phyloP scores from a whole-genome alignment of 768 basidiomycete species.

The Tylopilus plumbeoviolaceoides region DNA sequence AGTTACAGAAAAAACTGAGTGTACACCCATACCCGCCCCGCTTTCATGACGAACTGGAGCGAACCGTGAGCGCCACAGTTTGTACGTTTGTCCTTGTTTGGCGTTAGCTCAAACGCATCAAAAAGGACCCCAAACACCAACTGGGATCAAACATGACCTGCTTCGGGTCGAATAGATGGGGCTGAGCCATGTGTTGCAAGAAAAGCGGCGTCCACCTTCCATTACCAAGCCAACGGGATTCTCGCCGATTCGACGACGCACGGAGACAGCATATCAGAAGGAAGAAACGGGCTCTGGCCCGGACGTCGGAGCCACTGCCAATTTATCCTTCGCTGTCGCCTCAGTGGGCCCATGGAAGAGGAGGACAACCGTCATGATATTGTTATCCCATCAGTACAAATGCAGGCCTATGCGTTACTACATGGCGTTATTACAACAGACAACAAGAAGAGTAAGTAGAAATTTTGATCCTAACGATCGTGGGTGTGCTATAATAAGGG shows the following conservation, averaged over 20 bases:
- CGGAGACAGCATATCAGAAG: not conserved
- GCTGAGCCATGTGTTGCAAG: not conserved
- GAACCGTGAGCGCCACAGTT: not conserved
- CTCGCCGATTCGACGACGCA: not conserved
- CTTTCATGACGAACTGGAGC: too few relatives aligned
- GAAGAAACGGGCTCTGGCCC: not conserved
- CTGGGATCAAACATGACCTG: not conserved
- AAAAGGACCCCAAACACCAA: constrained; percentile 1
- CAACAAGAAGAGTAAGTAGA: not conserved
- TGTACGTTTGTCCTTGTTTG: constrained; percentile 7
- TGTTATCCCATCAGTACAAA: constrained; percentile 5
- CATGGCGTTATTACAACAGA: constrained; percentile 13
- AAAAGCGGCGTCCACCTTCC: not conserved
- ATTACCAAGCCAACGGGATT: constrained; percentile 7
- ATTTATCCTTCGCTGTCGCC: not conserved
- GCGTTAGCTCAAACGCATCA: not conserved
- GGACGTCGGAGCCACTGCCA: not conserved
- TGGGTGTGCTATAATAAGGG: constrained; percentile 1
- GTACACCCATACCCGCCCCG: not conserved
- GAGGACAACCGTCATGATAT: not conserved
- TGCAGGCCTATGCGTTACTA: constrained; percentile 1
- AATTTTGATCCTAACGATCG: constrained; percentile 12
- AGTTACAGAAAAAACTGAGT: not conserved
- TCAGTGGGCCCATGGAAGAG: not conserved
- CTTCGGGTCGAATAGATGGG: not conserved